Percentiles rank a stretch among this genome's conserved stretches.
These are phyloP conservation scores for Peziza echinospora DNA, from an alignment of 495 filamentous ascomycete species.

Conservation along the genomic window DNA sequence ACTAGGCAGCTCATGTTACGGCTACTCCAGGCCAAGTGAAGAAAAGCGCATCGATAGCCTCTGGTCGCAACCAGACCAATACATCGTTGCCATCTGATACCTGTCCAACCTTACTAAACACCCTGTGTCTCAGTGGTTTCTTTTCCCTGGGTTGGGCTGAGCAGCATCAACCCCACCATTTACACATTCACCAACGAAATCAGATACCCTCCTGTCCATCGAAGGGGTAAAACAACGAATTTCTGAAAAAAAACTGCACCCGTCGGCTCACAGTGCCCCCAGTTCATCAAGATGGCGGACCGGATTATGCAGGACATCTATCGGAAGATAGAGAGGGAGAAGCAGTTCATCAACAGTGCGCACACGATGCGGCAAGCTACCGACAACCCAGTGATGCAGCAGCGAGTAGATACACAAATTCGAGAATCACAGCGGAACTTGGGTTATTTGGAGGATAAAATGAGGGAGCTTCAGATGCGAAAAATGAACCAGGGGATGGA, in stretches of 20 bases:
- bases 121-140: background rate
- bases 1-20: background rate
- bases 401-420: conserved; percentile 74
- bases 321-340: conserved; percentile 96
- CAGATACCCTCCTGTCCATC: no score
- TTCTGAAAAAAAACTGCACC: no score
- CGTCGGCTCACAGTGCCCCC: background rate
- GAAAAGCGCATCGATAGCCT: background rate
- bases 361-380: conserved; percentile 88
- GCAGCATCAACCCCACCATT: background rate
- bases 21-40: background rate
- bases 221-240: no score
- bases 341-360: conserved; percentile 82
- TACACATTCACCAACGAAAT: no score
- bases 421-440: conserved; percentile 83
- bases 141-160: background rate
- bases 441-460: conserved; percentile 74
- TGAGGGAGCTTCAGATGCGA: conserved; percentile 71
- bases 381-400: conserved; percentile 71
- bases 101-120: background rate
- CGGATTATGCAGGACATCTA: conserved; percentile 40
- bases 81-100: no score
- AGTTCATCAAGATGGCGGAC: conserved; percentile 13
- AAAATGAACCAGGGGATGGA: conserved; percentile 42
- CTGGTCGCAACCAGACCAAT: background rate